Evolutionary conservation across 1,139 yeast genomes (phyloP).

Genomic region (Zygoascus hellenicus): DNA sequence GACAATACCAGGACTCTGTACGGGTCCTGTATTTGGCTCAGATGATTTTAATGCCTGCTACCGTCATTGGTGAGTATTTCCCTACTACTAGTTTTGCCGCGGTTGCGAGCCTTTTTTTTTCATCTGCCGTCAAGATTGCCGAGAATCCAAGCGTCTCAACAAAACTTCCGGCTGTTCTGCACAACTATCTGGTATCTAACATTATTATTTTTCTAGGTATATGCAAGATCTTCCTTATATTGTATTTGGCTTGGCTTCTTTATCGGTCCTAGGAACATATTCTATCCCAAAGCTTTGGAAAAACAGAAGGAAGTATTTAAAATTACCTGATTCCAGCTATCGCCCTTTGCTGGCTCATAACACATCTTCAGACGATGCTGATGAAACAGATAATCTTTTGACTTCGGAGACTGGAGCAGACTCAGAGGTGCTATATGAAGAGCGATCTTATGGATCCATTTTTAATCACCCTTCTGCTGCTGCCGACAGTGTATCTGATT

Average conservation of each 20-base stretch:
- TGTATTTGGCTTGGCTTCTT: constrained; percentile 18
- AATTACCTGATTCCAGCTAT: constrained; percentile 20
- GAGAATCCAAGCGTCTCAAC: background rate
- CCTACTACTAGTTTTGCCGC: too few relatives aligned
- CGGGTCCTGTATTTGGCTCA: constrained; percentile 7
- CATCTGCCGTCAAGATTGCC: background rate
- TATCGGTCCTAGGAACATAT: constrained; percentile 6
- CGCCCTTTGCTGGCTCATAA: constrained; percentile 22
- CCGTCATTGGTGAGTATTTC: constrained; percentile 19
- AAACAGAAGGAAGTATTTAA: constrained; percentile 8
- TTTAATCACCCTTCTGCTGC: constrained; percentile 8
- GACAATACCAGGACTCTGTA: background rate
- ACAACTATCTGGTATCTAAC: background rate
- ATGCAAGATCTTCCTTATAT: constrained; percentile 24
- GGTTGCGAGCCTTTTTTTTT: background rate
- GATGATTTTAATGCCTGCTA: constrained; percentile 29
- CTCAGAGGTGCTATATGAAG: constrained; percentile 10
- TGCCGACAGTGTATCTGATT: constrained; percentile 2
- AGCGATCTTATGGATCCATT: constrained; percentile 20
- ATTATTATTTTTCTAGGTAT: constrained; percentile 19
- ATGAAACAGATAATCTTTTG: constrained; percentile 4
- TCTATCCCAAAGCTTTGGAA: constrained; percentile 6
- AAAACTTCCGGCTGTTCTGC: background rate
- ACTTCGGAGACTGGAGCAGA: background rate
- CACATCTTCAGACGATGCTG: constrained; percentile 7